These are phyloP conservation scores for Erythrobasidium yunnanense DNA, from an alignment of 768 basidiomycete genomes.

Conservation along the genomic window DNA sequence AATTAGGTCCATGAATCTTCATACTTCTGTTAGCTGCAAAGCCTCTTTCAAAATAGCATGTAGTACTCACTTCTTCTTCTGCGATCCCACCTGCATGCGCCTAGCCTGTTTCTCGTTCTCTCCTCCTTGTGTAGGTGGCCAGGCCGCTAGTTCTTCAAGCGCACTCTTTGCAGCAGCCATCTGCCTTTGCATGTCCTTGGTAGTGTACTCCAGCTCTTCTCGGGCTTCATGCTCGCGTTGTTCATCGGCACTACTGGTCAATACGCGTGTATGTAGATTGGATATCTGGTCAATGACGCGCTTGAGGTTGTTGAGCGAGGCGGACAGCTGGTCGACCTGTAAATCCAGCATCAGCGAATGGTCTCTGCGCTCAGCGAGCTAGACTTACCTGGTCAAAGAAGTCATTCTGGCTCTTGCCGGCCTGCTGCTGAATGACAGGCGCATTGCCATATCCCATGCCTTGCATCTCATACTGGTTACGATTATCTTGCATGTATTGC, in stretches of 20 bases:
- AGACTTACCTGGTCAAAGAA: neutral
- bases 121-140: neutral
- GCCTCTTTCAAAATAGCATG: neutral
- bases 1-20: conserved; percentile 42
- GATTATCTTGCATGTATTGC: too few relatives aligned
- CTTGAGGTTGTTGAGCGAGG: neutral
- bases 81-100: neutral
- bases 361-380: neutral
- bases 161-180: too few relatives aligned
- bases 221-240: neutral
- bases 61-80: neutral
- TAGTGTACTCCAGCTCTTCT: neutral
- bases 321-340: neutral
- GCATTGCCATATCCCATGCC: neutral
- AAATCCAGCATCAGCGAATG: neutral
- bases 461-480: neutral
- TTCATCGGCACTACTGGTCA: neutral
- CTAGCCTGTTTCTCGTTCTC: neutral
- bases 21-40: neutral
- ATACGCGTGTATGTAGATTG: neutral
- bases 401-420: neutral
- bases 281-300: neutral
- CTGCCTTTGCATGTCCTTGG: neutral
- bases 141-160: neutral
- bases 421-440: too few relatives aligned